Conservation (phyloP, 495 filamentous ascomycete species). For the Daldinia caldariorum region DNA sequence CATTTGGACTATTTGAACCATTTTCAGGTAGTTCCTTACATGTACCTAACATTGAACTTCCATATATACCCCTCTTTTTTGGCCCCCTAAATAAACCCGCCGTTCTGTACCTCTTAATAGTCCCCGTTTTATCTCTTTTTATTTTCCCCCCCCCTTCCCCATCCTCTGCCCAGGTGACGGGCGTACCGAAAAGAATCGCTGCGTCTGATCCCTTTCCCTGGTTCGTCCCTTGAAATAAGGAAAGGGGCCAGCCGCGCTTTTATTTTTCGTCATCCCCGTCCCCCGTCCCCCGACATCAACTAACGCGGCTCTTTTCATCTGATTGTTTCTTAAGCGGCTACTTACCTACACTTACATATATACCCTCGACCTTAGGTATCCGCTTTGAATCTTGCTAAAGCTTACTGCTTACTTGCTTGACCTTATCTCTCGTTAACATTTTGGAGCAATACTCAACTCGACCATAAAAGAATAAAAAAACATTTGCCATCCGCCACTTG, state of each 20-base stretch:
- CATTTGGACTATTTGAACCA: constrained; percentile 19
- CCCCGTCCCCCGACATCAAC: constrained; percentile 31
- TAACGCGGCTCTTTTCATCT: constrained; percentile 40
- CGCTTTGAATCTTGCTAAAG: not conserved
- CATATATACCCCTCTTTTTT: constrained; percentile 43
- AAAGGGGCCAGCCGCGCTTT: constrained; percentile 44
- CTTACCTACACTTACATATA: constrained; percentile 16
- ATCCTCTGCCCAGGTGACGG: constrained; percentile 36
- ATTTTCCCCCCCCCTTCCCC: constrained; percentile 17
- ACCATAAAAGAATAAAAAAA: constrained; percentile 14
- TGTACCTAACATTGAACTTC: not conserved
- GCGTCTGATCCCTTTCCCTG: constrained; percentile 41
- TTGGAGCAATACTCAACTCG: constrained; percentile 1
- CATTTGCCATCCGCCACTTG: constrained; percentile 19
- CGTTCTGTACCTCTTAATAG: constrained; percentile 31
- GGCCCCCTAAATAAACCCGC: constrained; percentile 42
- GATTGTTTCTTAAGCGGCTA: constrained; percentile 26
- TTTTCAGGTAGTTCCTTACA: not conserved
- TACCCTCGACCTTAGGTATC: not conserved
- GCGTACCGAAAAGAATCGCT: constrained; percentile 33
- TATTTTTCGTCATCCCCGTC: constrained; percentile 37
- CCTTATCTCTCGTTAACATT: constrained; percentile 29
- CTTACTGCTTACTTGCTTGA: constrained; percentile 18
- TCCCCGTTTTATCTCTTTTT: constrained; percentile 24
- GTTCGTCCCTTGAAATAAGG: constrained; percentile 29